These are phyloP conservation scores for Solanum peruvianum DNA, from an alignment of 257 asterid genomes.

Conservation along the genomic window DNA sequence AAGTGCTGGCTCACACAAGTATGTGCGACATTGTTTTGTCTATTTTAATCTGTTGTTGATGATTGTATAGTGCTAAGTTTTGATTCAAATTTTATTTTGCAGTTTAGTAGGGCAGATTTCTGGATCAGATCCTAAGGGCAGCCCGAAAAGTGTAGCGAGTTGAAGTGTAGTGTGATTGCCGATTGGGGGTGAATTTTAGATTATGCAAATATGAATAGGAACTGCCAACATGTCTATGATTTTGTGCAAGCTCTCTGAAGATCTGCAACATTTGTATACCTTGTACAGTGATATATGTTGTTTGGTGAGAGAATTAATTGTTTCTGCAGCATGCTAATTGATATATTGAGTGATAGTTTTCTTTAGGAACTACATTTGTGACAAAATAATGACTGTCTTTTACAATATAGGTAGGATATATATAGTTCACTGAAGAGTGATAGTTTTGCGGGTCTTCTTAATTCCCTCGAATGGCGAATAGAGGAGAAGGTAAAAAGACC, in stretches of 20 bases:
- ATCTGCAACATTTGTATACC: not conserved
- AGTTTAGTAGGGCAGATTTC: constrained; percentile 5
- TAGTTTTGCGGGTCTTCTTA: not conserved
- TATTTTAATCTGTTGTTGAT: not conserved
- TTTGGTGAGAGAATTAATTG: not conserved
- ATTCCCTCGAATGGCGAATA: not conserved
- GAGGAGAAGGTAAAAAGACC: not conserved
- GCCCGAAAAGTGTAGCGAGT: not conserved
- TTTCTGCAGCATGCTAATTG: not conserved
- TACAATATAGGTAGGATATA: not conserved
- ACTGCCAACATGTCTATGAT: not conserved
- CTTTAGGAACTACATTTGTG: not conserved
- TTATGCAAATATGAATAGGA: not conserved
- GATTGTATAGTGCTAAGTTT: not conserved
- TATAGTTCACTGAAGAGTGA: not conserved
- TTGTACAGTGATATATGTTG: not conserved
- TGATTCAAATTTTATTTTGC: constrained; percentile 1
- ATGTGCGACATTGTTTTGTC: not conserved
- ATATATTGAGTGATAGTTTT: not conserved
- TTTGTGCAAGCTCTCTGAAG: not conserved
- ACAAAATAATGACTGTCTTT: not conserved
- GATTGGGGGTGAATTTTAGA: not conserved
- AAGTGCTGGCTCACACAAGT: constrained; percentile 15
- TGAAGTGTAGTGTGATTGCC: not conserved
- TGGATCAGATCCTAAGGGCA: not conserved